phyloP scores from a whole-genome alignment of 1,284 basidiomycete genomes.

The Sphagnurus paluster region DNA sequence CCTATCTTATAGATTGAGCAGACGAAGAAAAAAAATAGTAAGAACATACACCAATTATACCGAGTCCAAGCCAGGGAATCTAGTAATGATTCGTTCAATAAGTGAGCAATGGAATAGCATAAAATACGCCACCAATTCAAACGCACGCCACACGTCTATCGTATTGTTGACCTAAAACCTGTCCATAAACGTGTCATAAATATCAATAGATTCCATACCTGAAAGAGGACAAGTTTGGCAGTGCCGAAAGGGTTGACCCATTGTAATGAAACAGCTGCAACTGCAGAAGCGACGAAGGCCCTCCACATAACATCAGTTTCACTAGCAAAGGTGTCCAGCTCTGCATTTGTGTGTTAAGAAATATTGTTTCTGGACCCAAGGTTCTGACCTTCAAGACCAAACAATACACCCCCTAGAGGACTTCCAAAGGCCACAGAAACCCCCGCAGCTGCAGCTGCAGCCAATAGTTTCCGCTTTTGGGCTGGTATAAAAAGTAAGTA shows the following conservation, averaged over 20 bases:
- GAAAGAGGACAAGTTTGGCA: constrained; percentile 72
- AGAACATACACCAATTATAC: constrained; percentile 55
- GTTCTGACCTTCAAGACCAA: constrained; percentile 59
- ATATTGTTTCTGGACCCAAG: background rate
- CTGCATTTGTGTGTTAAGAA: constrained; percentile 29
- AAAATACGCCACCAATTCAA: constrained; percentile 57
- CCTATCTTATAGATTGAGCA: constrained; percentile 37
- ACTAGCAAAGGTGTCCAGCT: constrained; percentile 68
- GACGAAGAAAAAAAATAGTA: background rate
- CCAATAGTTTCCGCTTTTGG: constrained; percentile 66
- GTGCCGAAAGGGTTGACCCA: constrained; percentile 76
- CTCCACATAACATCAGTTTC: constrained; percentile 76
- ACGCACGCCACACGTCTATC: constrained; percentile 64
- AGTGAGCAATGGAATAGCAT: constrained; percentile 1
- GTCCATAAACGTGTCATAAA: background rate
- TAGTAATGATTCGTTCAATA: constrained; percentile 24
- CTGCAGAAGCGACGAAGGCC: constrained; percentile 72
- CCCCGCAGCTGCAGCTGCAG: constrained; percentile 70
- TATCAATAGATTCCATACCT: constrained; percentile 34
- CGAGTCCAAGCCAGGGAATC: constrained; percentile 67
- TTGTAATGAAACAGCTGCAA: constrained; percentile 70
- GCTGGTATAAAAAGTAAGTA: constrained; percentile 34
- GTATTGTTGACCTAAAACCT: constrained; percentile 51
- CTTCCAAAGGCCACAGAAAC: constrained; percentile 78
- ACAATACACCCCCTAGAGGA: constrained; percentile 73